Evolutionary conservation across 2,329 filamentous ascomycete genomes (phyloP).

Genomic region (Teratosphaeria pseudoeucalypti): DNA sequence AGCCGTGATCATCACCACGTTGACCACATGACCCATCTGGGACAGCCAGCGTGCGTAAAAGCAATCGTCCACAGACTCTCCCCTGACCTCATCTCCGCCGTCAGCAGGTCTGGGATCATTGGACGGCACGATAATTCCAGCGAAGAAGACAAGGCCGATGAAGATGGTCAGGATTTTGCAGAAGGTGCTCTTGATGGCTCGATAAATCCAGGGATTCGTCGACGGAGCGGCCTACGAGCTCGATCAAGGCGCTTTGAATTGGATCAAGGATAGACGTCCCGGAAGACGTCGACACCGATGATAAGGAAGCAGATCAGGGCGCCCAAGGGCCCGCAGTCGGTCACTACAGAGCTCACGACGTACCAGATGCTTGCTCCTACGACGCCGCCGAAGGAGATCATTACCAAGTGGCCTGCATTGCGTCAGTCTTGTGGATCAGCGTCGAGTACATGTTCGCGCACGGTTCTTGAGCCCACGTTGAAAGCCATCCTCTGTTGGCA

Average conservation of each 20-base stretch:
- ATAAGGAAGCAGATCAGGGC: conserved; percentile 8
- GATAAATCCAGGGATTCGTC: conserved; percentile 8
- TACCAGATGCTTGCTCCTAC: conserved; percentile 10
- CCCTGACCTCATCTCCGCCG: conserved; percentile 6
- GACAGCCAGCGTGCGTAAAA: conserved; percentile 3
- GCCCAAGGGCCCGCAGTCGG: conserved; percentile 7
- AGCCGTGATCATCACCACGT: conserved; percentile 1
- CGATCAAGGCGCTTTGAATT: conserved; percentile 8
- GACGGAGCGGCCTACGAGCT: conserved; percentile 8
- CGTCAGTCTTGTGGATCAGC: neutral
- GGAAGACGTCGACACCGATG: conserved; percentile 9
- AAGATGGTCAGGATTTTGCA: conserved; percentile 6
- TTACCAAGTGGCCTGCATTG: conserved; percentile 5
- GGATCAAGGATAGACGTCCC: conserved; percentile 9
- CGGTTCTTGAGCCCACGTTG: neutral
- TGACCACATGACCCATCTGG: conserved; percentile 9
- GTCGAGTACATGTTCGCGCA: neutral
- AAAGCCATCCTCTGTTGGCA: neutral
- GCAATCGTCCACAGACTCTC: conserved; percentile 8
- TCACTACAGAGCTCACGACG: conserved; percentile 6
- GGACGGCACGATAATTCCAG: conserved; percentile 5
- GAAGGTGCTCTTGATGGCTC: conserved; percentile 7
- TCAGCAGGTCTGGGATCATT: conserved; percentile 5
- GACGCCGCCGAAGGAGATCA: conserved; percentile 10
- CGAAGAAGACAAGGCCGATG: conserved; percentile 9